Evolutionary conservation across 805 yeast species (phyloP).

Genomic region (Starmerella roubikii): DNA sequence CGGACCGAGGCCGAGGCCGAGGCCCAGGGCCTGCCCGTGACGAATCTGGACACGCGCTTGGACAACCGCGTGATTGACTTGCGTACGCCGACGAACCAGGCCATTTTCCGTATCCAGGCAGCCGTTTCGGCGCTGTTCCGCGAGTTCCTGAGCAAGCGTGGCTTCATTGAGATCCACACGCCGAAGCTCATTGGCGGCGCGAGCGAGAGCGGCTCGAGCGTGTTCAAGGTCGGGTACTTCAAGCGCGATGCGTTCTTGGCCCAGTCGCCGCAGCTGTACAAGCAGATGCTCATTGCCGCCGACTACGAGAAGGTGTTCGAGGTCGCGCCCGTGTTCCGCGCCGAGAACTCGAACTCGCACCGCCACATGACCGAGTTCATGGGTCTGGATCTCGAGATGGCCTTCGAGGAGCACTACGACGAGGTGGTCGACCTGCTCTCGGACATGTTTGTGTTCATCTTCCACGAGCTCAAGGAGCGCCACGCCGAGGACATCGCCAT

Average conservation of each 20-base stretch:
- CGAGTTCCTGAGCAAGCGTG: constrained; percentile 57
- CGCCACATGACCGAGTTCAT: constrained; percentile 98
- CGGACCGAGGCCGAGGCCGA: constrained; percentile 78
- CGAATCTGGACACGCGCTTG: constrained; percentile 89
- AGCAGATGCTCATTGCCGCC: constrained; percentile 95
- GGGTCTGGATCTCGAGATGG: constrained; percentile 96
- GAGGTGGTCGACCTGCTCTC: constrained; percentile 56
- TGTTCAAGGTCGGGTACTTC: constrained; percentile 85
- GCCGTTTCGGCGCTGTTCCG: constrained; percentile 82
- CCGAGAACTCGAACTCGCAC: constrained; percentile 97
- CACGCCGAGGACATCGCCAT: constrained; percentile 72
- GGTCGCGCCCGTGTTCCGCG: constrained; percentile 96
- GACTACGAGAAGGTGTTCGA: constrained; percentile 95
- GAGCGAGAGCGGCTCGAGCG: constrained; percentile 96
- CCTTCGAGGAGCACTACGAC: constrained; percentile 95
- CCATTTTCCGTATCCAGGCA: constrained; percentile 85
- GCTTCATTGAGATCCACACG: constrained; percentile 85
- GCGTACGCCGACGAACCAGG: constrained; percentile 94
- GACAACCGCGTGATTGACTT: constrained; percentile 92
- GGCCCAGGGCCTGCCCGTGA: constrained; percentile 80
- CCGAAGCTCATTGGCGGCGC: constrained; percentile 94
- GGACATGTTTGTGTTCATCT: constrained; percentile 77
- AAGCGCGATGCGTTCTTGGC: constrained; percentile 88
- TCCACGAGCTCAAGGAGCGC: constrained; percentile 67
- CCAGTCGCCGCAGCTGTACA: constrained; percentile 95